Evolutionary conservation across 2,329 filamentous ascomycete genomes (phyloP), one percentile per base, ranked within the genome.

Genomic region (Cercospora sp.): DNA sequence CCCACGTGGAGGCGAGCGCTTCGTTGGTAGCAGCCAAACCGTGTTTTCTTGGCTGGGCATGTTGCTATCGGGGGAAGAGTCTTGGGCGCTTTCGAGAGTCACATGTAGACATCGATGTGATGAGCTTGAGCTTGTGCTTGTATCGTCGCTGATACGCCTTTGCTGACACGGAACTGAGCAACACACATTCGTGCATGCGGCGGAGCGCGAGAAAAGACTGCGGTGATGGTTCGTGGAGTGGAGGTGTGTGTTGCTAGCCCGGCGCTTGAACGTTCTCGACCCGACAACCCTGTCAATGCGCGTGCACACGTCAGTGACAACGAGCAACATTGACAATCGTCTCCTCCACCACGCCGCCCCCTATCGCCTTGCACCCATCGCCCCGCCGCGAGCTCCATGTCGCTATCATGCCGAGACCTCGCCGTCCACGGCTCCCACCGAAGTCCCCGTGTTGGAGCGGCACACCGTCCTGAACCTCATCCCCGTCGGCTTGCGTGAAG

Each of bases 401-500:
- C 49, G 34, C 62, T n/a, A n/a, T 40, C 49, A 70, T 70, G 67
- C 67, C 21, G 67, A 71, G 63, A 37, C 65, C 53, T 40, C 61
- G 59, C 28, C 62, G 49, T 28, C 53, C 9, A 10, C 26, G 26
- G 61, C 63, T 18, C 51, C 53, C 30, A 30, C 61, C 10, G 55
- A 55, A 24, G 65, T 61, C 28, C 61, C 65, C 13, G 34, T 63
- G 28, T 60, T 66, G 63, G 32, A 66, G 59, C 61, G 67, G 21
- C 66, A 63, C 13, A 40, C 65, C 24, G 64, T 66, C 24, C 57
- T 72, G 51, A 71, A 70, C 64, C 66, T 72, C 59, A 71, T 72
- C 26, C 71, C 69, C 66, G 71, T 72, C 16, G 89, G 90, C 69
- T 86, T 98, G 74, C 95, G 94, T 82, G 95, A 99, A 86, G 95